Percentiles rank a stretch among this genome's conserved stretches.
Conservation (phyloP, 768 basidiomycete genomes). For the Tremella yokohamensis region DNA sequence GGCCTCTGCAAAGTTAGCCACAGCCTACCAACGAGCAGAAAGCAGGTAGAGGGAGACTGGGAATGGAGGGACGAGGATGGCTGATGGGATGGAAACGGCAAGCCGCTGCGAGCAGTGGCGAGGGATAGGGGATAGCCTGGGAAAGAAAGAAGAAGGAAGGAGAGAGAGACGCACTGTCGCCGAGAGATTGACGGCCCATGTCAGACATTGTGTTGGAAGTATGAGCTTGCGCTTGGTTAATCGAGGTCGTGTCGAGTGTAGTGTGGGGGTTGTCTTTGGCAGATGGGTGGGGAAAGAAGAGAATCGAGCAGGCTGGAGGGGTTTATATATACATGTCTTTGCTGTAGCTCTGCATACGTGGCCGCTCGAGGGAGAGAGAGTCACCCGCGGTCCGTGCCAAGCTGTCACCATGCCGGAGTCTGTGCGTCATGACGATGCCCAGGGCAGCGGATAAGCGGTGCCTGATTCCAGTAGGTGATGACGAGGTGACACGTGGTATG, state of each 20-base stretch:
- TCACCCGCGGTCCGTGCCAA: constrained; percentile 1
- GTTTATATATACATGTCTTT: constrained; percentile 10
- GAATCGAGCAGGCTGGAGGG: background rate
- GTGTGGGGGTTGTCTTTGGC: no score
- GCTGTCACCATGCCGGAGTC: no score
- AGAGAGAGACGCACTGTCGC: constrained; percentile 42
- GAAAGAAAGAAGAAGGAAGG: background rate
- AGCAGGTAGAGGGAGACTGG: background rate
- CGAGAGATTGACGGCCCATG: constrained; percentile 48
- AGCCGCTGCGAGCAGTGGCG: background rate
- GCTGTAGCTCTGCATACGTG: background rate
- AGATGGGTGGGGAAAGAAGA: constrained; percentile 5
- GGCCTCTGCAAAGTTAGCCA: constrained; percentile 32
- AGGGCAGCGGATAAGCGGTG: background rate
- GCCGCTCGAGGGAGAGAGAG: no score
- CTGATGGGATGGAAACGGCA: background rate
- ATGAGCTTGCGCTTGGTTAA: constrained; percentile 11
- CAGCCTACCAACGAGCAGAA: background rate
- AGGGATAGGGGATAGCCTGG: background rate
- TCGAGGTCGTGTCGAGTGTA: background rate
- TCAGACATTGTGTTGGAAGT: constrained; percentile 45
- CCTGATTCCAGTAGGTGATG: constrained; percentile 1
- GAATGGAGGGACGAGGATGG: background rate
- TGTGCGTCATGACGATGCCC: background rate
- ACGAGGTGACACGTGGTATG: constrained; percentile 4